A percentile compares a stretch with the other conserved stretches of the same genome.
phyloP scores from a whole-genome alignment of 75 land plant species.

The Pinus tabuliformis region DNA sequence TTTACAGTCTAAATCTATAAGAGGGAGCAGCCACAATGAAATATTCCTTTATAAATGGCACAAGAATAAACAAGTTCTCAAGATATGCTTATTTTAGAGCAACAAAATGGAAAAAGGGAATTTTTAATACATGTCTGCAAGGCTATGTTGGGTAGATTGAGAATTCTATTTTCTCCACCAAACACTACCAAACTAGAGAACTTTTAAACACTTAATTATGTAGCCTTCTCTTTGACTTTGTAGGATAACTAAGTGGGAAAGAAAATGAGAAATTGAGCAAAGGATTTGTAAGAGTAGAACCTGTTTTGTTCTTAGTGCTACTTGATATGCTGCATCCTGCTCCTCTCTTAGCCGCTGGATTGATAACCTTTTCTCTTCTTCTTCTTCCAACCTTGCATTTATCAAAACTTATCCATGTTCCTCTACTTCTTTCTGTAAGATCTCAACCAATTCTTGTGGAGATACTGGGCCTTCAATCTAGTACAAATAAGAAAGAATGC shows the following conservation, averaged over 20 bases:
- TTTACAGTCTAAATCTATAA: too few species aligned
- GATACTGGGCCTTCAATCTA: constrained; percentile 61
- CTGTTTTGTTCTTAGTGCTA: constrained; percentile 38
- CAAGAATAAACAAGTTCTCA: neutral
- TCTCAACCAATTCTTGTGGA: constrained; percentile 44
- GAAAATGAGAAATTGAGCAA: neutral
- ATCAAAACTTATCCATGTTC: constrained; percentile 41
- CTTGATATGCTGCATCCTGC: constrained; percentile 45
- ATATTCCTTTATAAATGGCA: neutral
- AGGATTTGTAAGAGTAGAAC: constrained; percentile 10
- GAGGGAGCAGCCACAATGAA: neutral
- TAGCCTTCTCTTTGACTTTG: too few species aligned
- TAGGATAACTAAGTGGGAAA: neutral
- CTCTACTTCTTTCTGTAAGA: constrained; percentile 42
- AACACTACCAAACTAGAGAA: too few species aligned
- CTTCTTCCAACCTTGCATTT: constrained; percentile 15
- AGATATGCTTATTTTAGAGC: neutral
- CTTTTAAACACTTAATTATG: too few species aligned
- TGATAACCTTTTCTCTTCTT: constrained; percentile 13
- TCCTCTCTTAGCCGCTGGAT: constrained; percentile 38
- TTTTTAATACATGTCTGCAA: too few species aligned
- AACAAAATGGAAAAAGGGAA: too few species aligned
- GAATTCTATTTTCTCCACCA: too few species aligned
- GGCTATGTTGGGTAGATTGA: too few species aligned
- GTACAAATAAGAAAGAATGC: neutral